Conservation (phyloP, 129 eudicot species). For the Dittrichia graveolens region DNA sequence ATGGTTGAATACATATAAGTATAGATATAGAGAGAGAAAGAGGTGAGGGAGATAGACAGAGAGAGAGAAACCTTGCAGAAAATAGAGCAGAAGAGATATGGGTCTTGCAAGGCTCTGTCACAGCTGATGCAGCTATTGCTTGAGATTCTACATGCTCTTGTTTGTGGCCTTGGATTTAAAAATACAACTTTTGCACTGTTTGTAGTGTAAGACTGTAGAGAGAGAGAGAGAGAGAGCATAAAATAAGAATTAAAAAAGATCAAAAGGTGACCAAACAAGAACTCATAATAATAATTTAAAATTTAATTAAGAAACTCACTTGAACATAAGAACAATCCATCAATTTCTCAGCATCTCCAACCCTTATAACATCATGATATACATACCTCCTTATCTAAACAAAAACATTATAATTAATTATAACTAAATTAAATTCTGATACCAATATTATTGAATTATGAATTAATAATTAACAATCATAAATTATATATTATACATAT, state of each 20-base stretch:
- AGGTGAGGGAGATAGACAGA: constrained; percentile 9
- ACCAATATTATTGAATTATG: neutral
- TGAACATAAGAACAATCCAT: constrained; percentile 79
- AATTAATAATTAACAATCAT: neutral
- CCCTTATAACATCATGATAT: constrained; percentile 73
- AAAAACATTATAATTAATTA: neutral
- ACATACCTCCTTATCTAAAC: constrained; percentile 81
- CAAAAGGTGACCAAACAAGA: constrained; percentile 10
- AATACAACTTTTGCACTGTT: constrained; percentile 83
- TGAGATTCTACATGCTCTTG: constrained; percentile 44
- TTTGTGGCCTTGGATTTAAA: constrained; percentile 62
- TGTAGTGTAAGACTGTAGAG: constrained; percentile 54
- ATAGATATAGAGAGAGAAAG: neutral
- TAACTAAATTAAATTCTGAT: too few relatives aligned
- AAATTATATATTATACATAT: neutral
- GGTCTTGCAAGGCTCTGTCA: constrained; percentile 62
- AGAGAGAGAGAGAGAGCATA: neutral
- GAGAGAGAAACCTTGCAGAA: constrained; percentile 75
- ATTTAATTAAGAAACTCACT: constrained; percentile 41
- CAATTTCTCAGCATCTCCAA: constrained; percentile 72
- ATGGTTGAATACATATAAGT: neutral
- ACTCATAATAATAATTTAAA: neutral
- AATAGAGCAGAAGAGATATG: constrained; percentile 68
- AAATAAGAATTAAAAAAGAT: neutral
- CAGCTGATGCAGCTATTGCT: constrained; percentile 60